These are phyloP conservation scores for Lactarius trivialis DNA, from an alignment of 768 basidiomycete species.

Conservation along the genomic window DNA sequence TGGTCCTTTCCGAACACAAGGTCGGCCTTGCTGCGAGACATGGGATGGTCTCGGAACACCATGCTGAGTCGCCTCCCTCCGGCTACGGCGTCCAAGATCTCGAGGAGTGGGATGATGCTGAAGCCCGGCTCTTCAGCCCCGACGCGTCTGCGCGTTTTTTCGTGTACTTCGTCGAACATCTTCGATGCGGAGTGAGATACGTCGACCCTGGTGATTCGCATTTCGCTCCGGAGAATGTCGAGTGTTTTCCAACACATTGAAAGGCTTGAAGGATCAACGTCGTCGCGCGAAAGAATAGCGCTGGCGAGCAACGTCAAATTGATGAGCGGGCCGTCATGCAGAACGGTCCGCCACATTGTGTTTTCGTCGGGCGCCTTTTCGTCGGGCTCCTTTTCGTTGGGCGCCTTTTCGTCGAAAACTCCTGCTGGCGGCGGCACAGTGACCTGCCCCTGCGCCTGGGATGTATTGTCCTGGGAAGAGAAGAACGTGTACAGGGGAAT, in stretches of 20 bases:
- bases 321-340: conserved; percentile 3
- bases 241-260: conserved; percentile 11
- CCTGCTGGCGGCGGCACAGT: too few species aligned
- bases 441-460: background rate
- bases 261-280: background rate
- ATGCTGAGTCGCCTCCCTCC: background rate
- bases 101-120: background rate
- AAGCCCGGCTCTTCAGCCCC: background rate
- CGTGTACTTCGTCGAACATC: background rate
- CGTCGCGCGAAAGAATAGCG: background rate
- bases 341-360: background rate
- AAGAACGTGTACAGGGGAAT: background rate
- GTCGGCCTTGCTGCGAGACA: background rate
- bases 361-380: background rate
- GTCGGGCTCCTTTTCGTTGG: background rate
- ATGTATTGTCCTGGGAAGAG: background rate
- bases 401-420: too few species aligned
- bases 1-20: conserved; percentile 5
- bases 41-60: background rate
- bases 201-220: background rate
- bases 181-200: background rate
- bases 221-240: conserved; percentile 2
- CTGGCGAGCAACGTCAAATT: conserved; percentile 1
- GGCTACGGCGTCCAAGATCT: background rate
- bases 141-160: background rate